Base-by-base conservation (phyloP, 768 basidiomycete genomes). In the Gelatoporia subvermispora region DNA sequence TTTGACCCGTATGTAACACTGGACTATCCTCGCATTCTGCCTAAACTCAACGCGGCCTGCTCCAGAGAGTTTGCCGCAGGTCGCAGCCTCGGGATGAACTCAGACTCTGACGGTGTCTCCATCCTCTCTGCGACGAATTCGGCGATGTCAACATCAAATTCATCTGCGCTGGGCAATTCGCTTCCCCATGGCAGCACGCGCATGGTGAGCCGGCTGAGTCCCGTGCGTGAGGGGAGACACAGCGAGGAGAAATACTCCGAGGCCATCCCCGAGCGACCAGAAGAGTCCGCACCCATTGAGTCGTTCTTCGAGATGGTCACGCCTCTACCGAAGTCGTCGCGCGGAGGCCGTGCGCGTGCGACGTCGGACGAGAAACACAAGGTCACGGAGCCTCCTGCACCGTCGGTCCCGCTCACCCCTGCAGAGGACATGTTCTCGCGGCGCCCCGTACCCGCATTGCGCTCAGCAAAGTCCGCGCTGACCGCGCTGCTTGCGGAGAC, bases 1-100 rank as follows among this genome's bases (percentile, higher is more conserved):
- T 90, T 89, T 54, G 88, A 90, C 60, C 86, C 86, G 87, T 89
- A 62, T 60, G 85, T 70, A 24, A n/a, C n/a, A n/a, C n/a, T n/a
- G n/a, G n/a, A n/a, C n/a, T n/a, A n/a, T n/a, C n/a, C 17, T 10
- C 23, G 4, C 41, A 41, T 20, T 8, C 34, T 13, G 20, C 25
- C 22, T 35, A 15, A 34, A n/a, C n/a, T 11, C 23, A 11, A 20
- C 25, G 13, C 15, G 34, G 20, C 18, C 16, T 36, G 21, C 3
- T 10, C 18, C 56, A 89, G 87, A 1, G 82, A 85, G 47, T 89
- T 88, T 64, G 81, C 84, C 8, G 79, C 80, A 0, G 79, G 77
- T 17, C 56, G 61, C 2, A 59, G 57, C 3, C 10, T 50, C 11
- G 22, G 34, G 1, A 61, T 72, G 11, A 69, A 72, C 20, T 84